phyloP scores from a whole-genome alignment of 1,139 yeast genomes.

The Debaryomycetaceae sp. region DNA sequence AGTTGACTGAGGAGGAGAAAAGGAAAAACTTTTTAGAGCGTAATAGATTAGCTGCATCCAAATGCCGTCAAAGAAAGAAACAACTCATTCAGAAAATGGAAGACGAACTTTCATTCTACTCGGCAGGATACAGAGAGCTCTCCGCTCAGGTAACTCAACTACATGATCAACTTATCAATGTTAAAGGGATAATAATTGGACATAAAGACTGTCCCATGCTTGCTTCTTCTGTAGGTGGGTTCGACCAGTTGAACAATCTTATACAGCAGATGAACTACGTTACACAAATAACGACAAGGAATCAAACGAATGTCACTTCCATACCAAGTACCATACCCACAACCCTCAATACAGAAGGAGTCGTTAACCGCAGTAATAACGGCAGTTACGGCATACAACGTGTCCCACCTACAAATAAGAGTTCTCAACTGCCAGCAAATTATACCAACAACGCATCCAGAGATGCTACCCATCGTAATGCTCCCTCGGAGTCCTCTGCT shows the following conservation, averaged over 20 bases:
- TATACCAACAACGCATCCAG: slow-evolving; percentile 24
- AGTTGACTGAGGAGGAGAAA: slow-evolving; percentile 46
- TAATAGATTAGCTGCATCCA: slow-evolving; percentile 91
- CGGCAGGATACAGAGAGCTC: slow-evolving; percentile 68
- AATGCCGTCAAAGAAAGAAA: slow-evolving; percentile 93
- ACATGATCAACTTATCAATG: slow-evolving; percentile 54
- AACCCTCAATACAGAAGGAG: slow-evolving; percentile 18
- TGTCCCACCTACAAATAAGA: background rate
- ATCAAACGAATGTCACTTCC: slow-evolving; percentile 17
- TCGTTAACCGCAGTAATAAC: background rate
- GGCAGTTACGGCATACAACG: background rate
- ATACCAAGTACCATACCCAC: slow-evolving; percentile 36
- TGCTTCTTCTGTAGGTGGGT: slow-evolving; percentile 36
- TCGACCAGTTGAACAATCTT: slow-evolving; percentile 29
- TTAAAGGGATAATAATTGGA: slow-evolving; percentile 37
- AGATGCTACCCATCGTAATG: background rate
- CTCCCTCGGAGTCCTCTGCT: background rate
- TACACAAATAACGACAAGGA: slow-evolving; percentile 19
- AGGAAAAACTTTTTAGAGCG: slow-evolving; percentile 83
- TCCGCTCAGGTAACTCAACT: slow-evolving; percentile 56
- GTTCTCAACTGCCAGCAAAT: slow-evolving; percentile 8
- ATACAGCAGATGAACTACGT: slow-evolving; percentile 31
- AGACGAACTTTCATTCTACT: slow-evolving; percentile 64
- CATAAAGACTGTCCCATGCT: slow-evolving; percentile 42
- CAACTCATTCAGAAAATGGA: slow-evolving; percentile 84